These are phyloP conservation scores for Rhodamnia argentea DNA, from an alignment of 345 rosid genomes.

Conservation along the genomic window DNA sequence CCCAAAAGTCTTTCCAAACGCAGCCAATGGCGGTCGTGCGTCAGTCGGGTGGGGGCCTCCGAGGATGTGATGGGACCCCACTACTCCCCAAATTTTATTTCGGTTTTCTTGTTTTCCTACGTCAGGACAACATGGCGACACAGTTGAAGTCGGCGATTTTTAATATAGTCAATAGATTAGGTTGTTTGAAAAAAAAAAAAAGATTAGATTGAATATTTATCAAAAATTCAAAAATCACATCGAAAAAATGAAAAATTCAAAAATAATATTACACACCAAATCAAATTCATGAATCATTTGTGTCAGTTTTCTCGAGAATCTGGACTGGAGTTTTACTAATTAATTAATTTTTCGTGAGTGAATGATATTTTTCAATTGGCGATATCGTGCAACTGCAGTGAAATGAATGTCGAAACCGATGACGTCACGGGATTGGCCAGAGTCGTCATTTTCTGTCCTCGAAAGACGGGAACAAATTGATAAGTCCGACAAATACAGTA, in stretches of 20 bases:
- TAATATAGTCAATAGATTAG: too few relatives aligned
- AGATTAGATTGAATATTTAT: neutral
- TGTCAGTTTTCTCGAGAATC: neutral
- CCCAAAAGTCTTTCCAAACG: too few relatives aligned
- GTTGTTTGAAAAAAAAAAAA: too few relatives aligned
- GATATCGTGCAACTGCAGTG: neutral
- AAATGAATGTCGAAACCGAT: neutral
- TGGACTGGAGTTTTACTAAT: neutral
- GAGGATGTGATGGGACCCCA: neutral
- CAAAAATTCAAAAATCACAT: fast-evolving
- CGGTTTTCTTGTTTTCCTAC: too few relatives aligned
- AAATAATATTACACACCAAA: fast-evolving
- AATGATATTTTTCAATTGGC: too few relatives aligned
- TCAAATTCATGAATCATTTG: fast-evolving
- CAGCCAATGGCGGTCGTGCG: neutral
- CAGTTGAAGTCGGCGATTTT: neutral
- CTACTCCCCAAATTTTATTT: neutral
- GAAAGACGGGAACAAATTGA: neutral
- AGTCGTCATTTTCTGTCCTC: neutral
- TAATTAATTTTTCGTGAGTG: neutral
- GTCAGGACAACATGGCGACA: neutral
- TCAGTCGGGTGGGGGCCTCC: neutral
- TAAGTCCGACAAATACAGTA: fast-evolving
- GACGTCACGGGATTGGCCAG: neutral
- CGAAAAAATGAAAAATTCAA: fast-evolving